Percentiles rank a stretch among this genome's conserved stretches.
phyloP scores from a whole-genome alignment of 371 early-diverging fungal genomes.

The Cladochytrium tenue region DNA sequence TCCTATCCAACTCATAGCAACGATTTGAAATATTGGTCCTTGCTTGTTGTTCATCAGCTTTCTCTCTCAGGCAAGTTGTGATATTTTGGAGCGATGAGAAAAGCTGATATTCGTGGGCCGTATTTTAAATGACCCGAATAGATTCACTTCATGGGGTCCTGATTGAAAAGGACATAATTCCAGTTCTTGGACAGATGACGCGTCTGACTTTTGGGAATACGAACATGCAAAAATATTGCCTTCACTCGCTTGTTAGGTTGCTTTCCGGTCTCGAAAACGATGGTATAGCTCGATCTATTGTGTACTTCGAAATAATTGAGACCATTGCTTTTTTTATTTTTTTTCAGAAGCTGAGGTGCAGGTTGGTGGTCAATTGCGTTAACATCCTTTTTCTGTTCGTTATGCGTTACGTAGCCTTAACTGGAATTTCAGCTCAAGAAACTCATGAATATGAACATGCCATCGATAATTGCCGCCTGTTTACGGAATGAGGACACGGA shows the following conservation, averaged over 20 bases:
- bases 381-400: background rate
- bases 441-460: conserved; percentile 66
- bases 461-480: conserved; percentile 68
- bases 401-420: background rate
- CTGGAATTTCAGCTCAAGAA: conserved; percentile 39
- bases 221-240: conserved; percentile 79
- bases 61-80: conserved; percentile 60
- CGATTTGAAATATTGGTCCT: conserved; percentile 78
- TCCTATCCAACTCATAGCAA: conserved; percentile 61
- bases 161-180: conserved; percentile 59
- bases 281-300: conserved; percentile 24
- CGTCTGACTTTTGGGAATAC: conserved; percentile 77
- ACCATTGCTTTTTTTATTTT: background rate
- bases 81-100: too few species aligned
- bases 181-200: conserved; percentile 68
- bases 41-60: conserved; percentile 76
- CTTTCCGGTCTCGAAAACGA: conserved; percentile 60
- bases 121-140: conserved; percentile 16
- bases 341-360: background rate
- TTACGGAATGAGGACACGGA: conserved; percentile 77
- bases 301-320: conserved; percentile 1
- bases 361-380: too few species aligned
- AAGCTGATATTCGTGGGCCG: background rate
- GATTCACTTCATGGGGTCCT: conserved; percentile 66
- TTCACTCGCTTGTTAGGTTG: conserved; percentile 78